Base-by-base conservation (phyloP, 371 early-diverging fungal genomes). In the Mucor sp. region DNA sequence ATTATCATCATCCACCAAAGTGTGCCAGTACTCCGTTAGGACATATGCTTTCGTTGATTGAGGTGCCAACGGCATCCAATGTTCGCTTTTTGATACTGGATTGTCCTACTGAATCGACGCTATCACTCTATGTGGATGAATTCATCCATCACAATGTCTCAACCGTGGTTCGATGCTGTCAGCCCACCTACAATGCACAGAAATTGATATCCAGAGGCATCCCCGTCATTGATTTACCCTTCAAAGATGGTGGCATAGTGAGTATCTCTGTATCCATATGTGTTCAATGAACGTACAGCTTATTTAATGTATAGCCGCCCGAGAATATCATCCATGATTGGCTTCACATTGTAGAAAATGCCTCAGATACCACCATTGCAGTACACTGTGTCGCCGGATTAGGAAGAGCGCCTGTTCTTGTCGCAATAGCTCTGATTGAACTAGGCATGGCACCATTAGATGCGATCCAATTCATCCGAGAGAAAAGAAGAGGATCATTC, bases 371-470 rank as follows among this genome's bases (percentile, higher is more conserved):
- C 14, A 89, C 91, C 0, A 89, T 94, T 59, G 95, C 93, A 2
- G 91, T 94, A 5, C 95, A 94, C 69, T 94, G 95, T 69, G 93
- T 94, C 4, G 93, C 95, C 6, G 95, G 95, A 35, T 82, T 94
- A 33, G 94, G 94, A 7, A 72, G 90, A 25, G 91, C 91, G 4
- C 91, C 91, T 8, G 92, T 90, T 0, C 70, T 91, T 19, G 88
- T 89, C 6, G 89, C 93, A 23, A 89, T 94, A 65, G 95, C 95
- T 30, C 73, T 94, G 60, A 91, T 95, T 60, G 95, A 95, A 75
- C 75, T 83, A 58, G 93, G 93, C 15, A 90, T 93, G 92, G 80
- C 86, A 25, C 88, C 91, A 4, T 72, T 94, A 67, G 94, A 95
- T 70, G 88, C 93, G 25, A 84, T 95, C 57, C 89, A 89, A 70